Percentiles rank a stretch among this genome's conserved stretches.
phyloP scores from a whole-genome alignment of 208 protist species.

The Chromosphaera perkinsii region DNA sequence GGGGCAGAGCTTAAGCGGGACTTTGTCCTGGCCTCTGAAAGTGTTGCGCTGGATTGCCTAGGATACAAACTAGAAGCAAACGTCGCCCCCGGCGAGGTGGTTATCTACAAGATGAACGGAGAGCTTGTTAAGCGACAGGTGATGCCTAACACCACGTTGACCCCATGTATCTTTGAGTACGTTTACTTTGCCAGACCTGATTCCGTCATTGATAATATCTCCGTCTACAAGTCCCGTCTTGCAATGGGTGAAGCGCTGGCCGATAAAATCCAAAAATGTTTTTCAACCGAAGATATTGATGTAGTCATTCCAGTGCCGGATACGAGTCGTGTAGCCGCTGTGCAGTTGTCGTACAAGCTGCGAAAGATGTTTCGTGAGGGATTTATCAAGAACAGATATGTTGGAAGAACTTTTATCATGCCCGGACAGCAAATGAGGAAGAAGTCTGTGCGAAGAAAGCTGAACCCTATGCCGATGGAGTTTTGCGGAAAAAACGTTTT shows the following conservation, averaged over 20 bases:
- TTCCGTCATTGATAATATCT: constrained; percentile 47
- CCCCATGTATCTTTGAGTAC: constrained; percentile 65
- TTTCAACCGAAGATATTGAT: constrained; percentile 22
- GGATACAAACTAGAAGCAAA: constrained; percentile 38
- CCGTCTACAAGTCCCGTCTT: constrained; percentile 25
- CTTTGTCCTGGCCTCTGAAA: constrained; percentile 53
- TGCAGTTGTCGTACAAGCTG: constrained; percentile 19
- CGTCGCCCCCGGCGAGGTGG: constrained; percentile 47
- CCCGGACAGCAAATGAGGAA: constrained; percentile 39
- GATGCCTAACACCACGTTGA: neutral
- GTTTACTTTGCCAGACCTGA: constrained; percentile 69
- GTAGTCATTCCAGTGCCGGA: constrained; percentile 46
- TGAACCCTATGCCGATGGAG: constrained; percentile 34
- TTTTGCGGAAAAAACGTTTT: constrained; percentile 41
- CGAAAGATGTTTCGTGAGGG: constrained; percentile 41
- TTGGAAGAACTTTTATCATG: constrained; percentile 51
- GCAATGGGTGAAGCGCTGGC: constrained; percentile 25
- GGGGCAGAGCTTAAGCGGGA: no score
- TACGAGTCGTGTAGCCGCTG: constrained; percentile 31
- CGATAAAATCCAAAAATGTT: neutral
- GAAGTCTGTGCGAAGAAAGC: constrained; percentile 37
- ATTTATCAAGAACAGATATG: constrained; percentile 48
- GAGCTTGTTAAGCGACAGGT: neutral
- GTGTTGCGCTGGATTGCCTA: constrained; percentile 47
- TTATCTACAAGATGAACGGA: constrained; percentile 44